Conservation (phyloP, 768 basidiomycete genomes). For the Lactarius vividus region DNA sequence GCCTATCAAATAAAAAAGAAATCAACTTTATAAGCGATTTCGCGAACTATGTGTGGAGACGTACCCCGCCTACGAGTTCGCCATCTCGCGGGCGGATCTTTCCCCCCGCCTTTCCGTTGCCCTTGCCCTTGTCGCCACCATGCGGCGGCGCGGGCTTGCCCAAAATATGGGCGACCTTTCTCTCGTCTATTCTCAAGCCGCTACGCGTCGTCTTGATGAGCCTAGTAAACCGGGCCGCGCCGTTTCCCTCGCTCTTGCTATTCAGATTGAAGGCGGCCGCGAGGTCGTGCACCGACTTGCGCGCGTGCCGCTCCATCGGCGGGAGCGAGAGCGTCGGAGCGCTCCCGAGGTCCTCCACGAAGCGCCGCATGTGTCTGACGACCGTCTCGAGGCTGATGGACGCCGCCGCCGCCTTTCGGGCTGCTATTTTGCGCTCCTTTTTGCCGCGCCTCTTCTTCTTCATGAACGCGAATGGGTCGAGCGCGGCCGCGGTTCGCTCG, state of each 20-base stretch:
- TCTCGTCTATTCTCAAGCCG: conserved; percentile 55
- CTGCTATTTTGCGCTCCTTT: conserved; percentile 62
- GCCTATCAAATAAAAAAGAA: conserved; percentile 41
- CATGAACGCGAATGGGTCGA: conserved; percentile 60
- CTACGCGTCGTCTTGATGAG: conserved; percentile 65
- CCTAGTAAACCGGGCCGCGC: conserved; percentile 69
- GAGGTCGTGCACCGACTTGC: conserved; percentile 78
- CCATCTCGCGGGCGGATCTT: conserved; percentile 62
- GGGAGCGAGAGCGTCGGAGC: no score
- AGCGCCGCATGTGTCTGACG: conserved; percentile 63
- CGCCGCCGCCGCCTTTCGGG: conserved; percentile 41
- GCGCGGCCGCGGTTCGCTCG: conserved; percentile 53
- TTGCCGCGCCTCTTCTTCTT: conserved; percentile 64
- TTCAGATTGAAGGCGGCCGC: conserved; percentile 76
- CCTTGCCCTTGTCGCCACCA: conserved; percentile 33
- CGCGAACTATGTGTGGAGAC: conserved; percentile 21
- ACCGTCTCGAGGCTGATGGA: conserved; percentile 45
- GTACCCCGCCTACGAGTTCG: conserved; percentile 80
- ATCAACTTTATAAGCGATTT: neutral
- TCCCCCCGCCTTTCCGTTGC: conserved; percentile 15
- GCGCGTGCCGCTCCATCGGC: no score
- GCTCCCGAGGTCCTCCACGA: conserved; percentile 56
- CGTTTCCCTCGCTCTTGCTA: conserved; percentile 73
- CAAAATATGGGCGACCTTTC: conserved; percentile 50
- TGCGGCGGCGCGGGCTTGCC: conserved; percentile 31